Conservation (phyloP, 2,329 filamentous ascomycete genomes). For the Coniella lustricola region DNA sequence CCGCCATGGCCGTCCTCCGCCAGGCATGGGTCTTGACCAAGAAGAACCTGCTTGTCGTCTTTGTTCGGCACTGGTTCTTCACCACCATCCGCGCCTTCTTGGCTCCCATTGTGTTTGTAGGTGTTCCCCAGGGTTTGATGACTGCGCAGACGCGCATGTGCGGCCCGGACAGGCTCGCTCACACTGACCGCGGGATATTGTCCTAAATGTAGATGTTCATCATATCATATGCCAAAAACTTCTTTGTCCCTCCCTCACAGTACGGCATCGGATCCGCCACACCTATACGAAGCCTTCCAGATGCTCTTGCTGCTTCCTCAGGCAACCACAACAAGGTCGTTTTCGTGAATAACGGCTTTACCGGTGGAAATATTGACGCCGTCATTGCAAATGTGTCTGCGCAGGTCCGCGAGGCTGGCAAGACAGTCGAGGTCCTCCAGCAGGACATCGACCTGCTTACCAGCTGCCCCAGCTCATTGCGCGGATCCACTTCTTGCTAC, state of each 20-base stretch:
- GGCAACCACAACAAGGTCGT: conserved; percentile 52
- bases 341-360: conserved; percentile 69
- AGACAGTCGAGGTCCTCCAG: conserved; percentile 23
- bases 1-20: conserved; percentile 42
- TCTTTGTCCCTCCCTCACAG: conserved; percentile 70
- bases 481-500: conserved; percentile 64
- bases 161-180: background rate
- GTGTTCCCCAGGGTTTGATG: background rate
- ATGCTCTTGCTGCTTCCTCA: conserved; percentile 53
- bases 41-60: conserved; percentile 55
- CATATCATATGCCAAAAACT: conserved; percentile 67
- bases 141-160: background rate
- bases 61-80: conserved; percentile 45
- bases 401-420: conserved; percentile 37
- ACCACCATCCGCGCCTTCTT: conserved; percentile 50
- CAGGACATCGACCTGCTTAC: conserved; percentile 15
- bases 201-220: conserved; percentile 34
- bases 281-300: conserved; percentile 55
- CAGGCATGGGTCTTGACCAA: conserved; percentile 54
- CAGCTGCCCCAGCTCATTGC: conserved; percentile 51
- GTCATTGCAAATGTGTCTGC: conserved; percentile 59
- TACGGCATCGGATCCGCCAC: conserved; percentile 63
- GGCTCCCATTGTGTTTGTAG: conserved; percentile 24
- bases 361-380: conserved; percentile 62
- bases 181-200: background rate